Evolutionary conservation across 768 basidiomycete genomes (phyloP), one percentile per base, ranked within the genome.

Genomic region (Podaxis sp.): DNA sequence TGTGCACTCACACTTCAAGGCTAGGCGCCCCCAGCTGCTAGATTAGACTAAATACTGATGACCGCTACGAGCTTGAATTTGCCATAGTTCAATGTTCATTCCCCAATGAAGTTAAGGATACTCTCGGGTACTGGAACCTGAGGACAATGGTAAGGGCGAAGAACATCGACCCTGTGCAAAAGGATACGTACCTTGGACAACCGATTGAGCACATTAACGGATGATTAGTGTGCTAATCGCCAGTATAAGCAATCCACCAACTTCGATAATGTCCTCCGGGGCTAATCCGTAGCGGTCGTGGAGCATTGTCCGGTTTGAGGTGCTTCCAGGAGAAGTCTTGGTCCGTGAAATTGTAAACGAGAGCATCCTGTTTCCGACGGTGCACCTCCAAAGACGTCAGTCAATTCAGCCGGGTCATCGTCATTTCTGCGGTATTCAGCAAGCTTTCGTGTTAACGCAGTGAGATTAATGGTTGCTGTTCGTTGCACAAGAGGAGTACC

Each of bases 251-350:
- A 65, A 57, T 74, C 70, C 61, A 82, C 86, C 70, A 66, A 98
- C 96, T 80, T 95, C 94, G 73, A 98, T 97, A 67, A 98, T 98
- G 72, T 98, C 95, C 67, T 96, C 90, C 6, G 3, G 94, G 93
- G 66, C 89, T 92, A 64, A 98, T 98, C 95, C 96, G 98, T n/a
- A 98, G 77, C 14, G 97, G 97, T 50, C 97, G 86, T 4, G 92
- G 89, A 35, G 86, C 80, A 71, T 99, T 96, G 75, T 99, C 97
- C 1, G 83, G 77, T 72, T 98, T 97, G 58, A 99, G 77, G 66
- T 89, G 86, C 42, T 96, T 77, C 81, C 85, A 90, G 2, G 90
- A 89, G 68, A 92, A 95, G 72, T 95, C 93, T 68, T 89, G 89
- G 59, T 89, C 82, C 77, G 83, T 85, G 72, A 94, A 92, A 35